Base-by-base conservation (phyloP, 495 filamentous ascomycete genomes). In the Lophiotrema nucula region DNA sequence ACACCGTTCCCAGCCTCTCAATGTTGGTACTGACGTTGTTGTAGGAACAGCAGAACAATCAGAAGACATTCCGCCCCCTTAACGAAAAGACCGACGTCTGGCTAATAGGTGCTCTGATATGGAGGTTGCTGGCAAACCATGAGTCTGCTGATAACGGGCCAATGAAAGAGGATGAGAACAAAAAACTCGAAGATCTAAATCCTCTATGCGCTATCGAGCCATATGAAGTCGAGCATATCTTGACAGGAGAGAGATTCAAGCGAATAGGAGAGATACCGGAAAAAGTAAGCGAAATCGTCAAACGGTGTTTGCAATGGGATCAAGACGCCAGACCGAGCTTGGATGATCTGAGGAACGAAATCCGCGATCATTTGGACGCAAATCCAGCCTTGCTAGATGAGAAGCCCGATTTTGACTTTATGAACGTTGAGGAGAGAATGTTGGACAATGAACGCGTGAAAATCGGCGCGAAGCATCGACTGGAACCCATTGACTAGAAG, bases 11-110 rank as follows among this genome's bases (percentile, higher is more conserved):
- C n/a, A n/a, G 8, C 8, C 31, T n/a, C 8, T 35, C 8, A 35
- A 8, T 35, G 31, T n/a, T 8, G 8, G 31, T 8, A 8, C n/a
- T 8, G 31, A 35, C 31, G 31, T 13, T 10, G 10, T 11, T 26
- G 11, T 18, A 38, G 28, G 35, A 38, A 52, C 27, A 38, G 15
- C 22, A 38, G 15, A 12, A 38, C 28, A 22, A 11, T 18, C 28
- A 41, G 48, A 3, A 2, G 4, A 10, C 21, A n/a, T n/a, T n/a
- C 23, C 21, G 21, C 5, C 13, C 16, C 4, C 18, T 52, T 2
- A 23, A 21, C 12, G 48, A 52, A 22, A 38, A 21, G 28, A 39
- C 27, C 33, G 33, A 52, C 21, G 48, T 52, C 28, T 52, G 26
- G 27, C 11, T 23, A 11, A 41, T 52, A 22, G 48, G 48, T 11